A percentile compares a stretch with the other conserved stretches of the same genome.
phyloP scores from a whole-genome alignment of 371 early-diverging fungal genomes.

The Phascolomyces articulosus region DNA sequence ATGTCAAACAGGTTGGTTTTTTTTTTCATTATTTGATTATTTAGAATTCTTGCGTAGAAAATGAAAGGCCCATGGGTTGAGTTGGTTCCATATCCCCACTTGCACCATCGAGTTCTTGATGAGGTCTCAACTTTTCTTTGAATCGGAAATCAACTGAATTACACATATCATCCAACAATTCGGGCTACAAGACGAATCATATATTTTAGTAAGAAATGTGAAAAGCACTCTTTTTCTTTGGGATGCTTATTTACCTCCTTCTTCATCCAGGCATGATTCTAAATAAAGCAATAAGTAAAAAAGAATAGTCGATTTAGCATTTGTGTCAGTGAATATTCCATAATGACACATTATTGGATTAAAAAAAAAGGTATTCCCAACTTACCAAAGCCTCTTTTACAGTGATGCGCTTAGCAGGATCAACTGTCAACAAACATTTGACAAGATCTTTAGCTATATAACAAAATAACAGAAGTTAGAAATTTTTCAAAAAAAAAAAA shows the following conservation, averaged over 20 bases:
- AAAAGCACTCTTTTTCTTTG: too few relatives aligned
- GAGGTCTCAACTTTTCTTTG: too few relatives aligned
- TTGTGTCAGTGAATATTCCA: neutral
- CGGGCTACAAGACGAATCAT: too few relatives aligned
- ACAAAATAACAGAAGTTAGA: neutral
- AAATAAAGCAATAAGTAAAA: neutral
- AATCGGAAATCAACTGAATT: too few relatives aligned
- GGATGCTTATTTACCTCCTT: constrained; percentile 6
- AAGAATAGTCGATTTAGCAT: neutral
- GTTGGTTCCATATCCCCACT: too few relatives aligned
- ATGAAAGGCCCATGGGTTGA: too few relatives aligned
- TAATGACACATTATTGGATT: neutral
- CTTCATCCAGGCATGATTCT: constrained; percentile 9
- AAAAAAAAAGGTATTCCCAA: neutral
- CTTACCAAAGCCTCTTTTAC: constrained; percentile 38
- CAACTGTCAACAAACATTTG: constrained; percentile 53
- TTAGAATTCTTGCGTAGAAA: too few relatives aligned
- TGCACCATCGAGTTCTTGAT: too few relatives aligned
- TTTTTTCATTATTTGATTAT: too few relatives aligned
- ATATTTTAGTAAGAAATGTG: too few relatives aligned
- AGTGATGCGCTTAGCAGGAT: constrained; percentile 48
- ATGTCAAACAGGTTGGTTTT: too few relatives aligned
- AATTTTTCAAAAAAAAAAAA: neutral
- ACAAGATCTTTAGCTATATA: constrained; percentile 64
- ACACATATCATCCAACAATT: too few relatives aligned